phyloP scores from a whole-genome alignment of 2,329 filamentous ascomycete genomes.

The Myriangium duriaei region DNA sequence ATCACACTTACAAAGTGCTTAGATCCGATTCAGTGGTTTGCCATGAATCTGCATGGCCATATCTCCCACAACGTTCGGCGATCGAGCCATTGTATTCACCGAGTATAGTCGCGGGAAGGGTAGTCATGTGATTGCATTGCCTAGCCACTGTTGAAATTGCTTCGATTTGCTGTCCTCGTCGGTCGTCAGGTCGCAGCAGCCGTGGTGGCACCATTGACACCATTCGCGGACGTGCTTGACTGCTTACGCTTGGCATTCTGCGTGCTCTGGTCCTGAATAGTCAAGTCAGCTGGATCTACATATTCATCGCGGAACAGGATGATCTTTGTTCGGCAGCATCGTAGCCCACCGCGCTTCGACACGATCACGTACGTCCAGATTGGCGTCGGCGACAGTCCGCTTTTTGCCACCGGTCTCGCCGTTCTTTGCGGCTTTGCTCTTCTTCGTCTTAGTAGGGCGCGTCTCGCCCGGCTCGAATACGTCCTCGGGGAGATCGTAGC shows the following conservation, averaged over 20 bases:
- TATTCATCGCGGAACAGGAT: no score
- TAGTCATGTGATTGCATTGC: no score
- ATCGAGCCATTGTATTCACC: no score
- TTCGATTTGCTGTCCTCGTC: no score
- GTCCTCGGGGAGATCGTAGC: slow-evolving; percentile 78
- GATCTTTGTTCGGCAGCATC: slow-evolving; percentile 9
- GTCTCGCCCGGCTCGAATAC: slow-evolving; percentile 71
- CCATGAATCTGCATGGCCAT: no score
- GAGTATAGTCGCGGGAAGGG: no score
- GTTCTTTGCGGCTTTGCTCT: slow-evolving; percentile 20
- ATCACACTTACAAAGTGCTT: no score
- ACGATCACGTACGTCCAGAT: slow-evolving; percentile 32
- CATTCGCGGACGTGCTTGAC: slow-evolving; percentile 6
- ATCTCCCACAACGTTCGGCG: no score
- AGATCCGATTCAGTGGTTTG: no score
- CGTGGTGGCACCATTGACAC: neutral
- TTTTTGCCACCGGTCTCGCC: slow-evolving; percentile 24
- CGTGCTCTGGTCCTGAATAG: neutral
- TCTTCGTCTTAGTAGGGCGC: slow-evolving; percentile 31
- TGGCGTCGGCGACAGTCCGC: slow-evolving; percentile 32
- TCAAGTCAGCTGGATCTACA: slow-evolving; percentile 3
- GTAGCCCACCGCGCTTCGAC: slow-evolving; percentile 2
- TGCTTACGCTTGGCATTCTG: slow-evolving; percentile 10
- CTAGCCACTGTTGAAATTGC: no score
- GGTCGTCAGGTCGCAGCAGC: neutral